phyloP scores from a whole-genome alignment of 441 rosid genomes.

The Pelargonium citronellum region DNA sequence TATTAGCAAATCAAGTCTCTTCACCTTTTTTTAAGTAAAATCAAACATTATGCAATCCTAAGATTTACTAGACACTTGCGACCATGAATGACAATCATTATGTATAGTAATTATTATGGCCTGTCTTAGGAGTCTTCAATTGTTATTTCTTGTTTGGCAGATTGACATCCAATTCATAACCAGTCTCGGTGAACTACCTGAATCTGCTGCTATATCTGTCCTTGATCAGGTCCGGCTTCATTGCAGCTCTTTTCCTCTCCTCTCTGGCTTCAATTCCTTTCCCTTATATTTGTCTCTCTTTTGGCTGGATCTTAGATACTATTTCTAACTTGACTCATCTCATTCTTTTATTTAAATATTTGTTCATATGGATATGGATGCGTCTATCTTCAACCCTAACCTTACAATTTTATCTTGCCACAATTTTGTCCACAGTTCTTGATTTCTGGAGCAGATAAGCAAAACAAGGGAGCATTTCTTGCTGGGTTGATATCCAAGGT shows the following conservation, averaged over 20 bases:
- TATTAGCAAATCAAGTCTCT: neutral
- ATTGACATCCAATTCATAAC: conserved; percentile 12
- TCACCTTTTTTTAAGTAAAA: neutral
- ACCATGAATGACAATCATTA: neutral
- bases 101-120: neutral
- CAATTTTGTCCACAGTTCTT: conserved; percentile 4
- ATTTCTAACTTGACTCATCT: neutral
- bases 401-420: neutral
- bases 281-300: neutral
- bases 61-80: neutral
- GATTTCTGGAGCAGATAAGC: conserved; percentile 7
- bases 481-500: conserved; percentile 13
- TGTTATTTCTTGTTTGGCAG: neutral
- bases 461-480: conserved; percentile 11
- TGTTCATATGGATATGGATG: neutral
- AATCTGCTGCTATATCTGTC: conserved; percentile 12
- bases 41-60: neutral
- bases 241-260: neutral
- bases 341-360: neutral
- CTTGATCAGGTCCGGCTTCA: conserved; percentile 8
- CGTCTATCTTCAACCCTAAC: neutral
- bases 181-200: conserved; percentile 9
- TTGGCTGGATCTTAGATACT: neutral
- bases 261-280: neutral
- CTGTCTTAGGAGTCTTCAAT: neutral